Base-by-base conservation (phyloP, 208 protist species). In the Crithidia expoeki region DNA sequence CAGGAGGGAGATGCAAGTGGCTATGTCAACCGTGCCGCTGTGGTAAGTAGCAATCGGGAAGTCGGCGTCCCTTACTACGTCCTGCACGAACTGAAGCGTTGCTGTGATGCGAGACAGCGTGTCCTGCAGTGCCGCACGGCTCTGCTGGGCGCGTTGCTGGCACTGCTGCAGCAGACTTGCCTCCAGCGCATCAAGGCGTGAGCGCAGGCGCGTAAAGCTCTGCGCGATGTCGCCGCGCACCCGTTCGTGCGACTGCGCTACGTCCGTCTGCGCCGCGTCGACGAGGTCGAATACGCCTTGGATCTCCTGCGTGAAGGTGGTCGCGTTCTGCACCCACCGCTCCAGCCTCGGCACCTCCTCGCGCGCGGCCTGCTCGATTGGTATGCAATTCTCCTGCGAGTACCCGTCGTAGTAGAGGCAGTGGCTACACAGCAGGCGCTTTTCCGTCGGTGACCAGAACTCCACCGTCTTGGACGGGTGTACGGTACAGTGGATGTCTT, bases 341-440 rank as follows among this genome's bases (percentile, higher is more conserved):
- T 84, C 80, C 53, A 93, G 65, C 68, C 67, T 51, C 27, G 72
- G 74, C 38, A 70, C 74, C 75, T 90, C 87, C 38, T 74, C 58
- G 27, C 74, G 67, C 53, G 78, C 72, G 5, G 77, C 87, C 62
- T 86, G 74, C 58, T 83, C 76, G 57, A 93, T 80, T 33, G 83
- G 77, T 42, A 89, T 28, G 80, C 87, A 93, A 66, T 83, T 90
- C 36, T 86, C 72, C 23, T 76, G 76, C 36, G 69, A 81, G 80
- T 93, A 93, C 23, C 84, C 84, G 61, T 89, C 83, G 59, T 88
- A 88, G 81, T 88, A 93, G 21, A 93, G 84, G 60, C 87, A 93
- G 62, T 86, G 82, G 50, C 87, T 93, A 64, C 87, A 93, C 49
- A 93, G 76, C 6, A 93, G 76, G 0, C 74, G 70, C 73, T 90